Conservation (phyloP, 192 early-diverging fungal species). For the Gryganskiella cystojenkinii region DNA sequence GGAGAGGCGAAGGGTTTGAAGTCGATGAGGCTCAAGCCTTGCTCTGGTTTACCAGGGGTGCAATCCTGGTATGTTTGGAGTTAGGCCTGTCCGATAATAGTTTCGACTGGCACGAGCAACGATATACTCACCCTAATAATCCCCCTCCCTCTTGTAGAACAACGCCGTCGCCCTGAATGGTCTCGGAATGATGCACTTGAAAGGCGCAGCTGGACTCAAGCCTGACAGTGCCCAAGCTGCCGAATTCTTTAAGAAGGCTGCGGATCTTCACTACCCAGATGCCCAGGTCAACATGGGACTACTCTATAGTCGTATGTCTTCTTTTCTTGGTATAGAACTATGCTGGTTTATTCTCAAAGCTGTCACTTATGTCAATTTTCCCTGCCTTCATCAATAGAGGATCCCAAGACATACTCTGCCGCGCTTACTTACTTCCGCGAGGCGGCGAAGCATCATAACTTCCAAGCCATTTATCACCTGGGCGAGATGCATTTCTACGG, state of each 20-base stretch:
- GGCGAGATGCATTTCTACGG: conserved; percentile 77
- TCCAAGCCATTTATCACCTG: conserved; percentile 85
- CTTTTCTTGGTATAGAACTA: not conserved
- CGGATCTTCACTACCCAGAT: conserved; percentile 75
- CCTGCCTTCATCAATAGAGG: conserved; percentile 12
- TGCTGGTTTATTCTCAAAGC: not conserved
- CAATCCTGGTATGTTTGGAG: conserved; percentile 48
- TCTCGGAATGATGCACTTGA: conserved; percentile 84
- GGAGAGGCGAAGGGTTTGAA: conserved; percentile 88
- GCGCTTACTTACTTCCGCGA: conserved; percentile 66
- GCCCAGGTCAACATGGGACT: conserved; percentile 80
- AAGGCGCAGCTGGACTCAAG: conserved; percentile 64
- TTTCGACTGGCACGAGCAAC: not conserved
- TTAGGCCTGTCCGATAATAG: too few species aligned
- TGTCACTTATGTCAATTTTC: not conserved
- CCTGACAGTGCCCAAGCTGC: conserved; percentile 68
- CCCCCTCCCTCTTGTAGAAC: conserved; percentile 30
- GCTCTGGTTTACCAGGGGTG: conserved; percentile 83
- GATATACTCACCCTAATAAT: not conserved
- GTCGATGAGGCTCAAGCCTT: conserved; percentile 70
- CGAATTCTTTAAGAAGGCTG: conserved; percentile 75
- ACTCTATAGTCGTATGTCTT: conserved; percentile 34
- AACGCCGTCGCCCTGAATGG: conserved; percentile 77
- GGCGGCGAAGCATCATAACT: conserved; percentile 72
- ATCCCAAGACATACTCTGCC: conserved; percentile 21